Base-by-base conservation (phyloP, 805 yeast genomes). In the Ogataea corticis region DNA sequence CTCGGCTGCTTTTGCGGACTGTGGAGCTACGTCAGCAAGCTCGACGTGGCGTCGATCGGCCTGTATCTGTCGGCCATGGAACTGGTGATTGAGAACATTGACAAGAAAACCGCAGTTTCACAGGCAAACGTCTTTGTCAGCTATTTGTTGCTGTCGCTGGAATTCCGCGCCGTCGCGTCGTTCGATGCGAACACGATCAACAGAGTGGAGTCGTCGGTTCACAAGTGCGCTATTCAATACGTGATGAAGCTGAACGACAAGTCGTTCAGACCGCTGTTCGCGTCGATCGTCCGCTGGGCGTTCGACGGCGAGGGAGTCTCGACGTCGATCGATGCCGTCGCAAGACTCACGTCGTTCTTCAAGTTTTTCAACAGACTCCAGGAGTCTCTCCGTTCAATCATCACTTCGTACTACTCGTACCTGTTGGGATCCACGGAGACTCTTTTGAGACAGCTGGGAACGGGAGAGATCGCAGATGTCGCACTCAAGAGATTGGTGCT, bases 171-270 rank as follows among this genome's bases (percentile, higher is more conserved):
- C 3, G 72, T 68, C 33, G 73, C 78, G 36, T 70, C 66, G 18
- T 83, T 83, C 61, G 90, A 83, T 58, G 75, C 69, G 52, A 87
- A 87, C 60, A 83, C 96, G 11, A 72, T 87, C 52, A 82, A 85
- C 63, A 77, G 96, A 55, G 79, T 92, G 51, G 98, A 92, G 62
- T 75, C 89, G 15, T 76, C 85, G 10, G 79, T 85, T 61, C 85
- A 86, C 56, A 71, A 77, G 31, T 79, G 90, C 61, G 91, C 87
- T 16, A 80, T 92, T 52, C 72, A 72, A 18, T 83, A 82, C 55
- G 95, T 92, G 15, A 76, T 94, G 83, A 91, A 92, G 67, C 77
- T 94, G 68, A 94, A 94, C 63, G 99, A 94, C 64, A 89, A 88
- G 69, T 79, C 83, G 17, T 94, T 94, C 76, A 80, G 97, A 61